Percentiles rank a stretch among this genome's conserved stretches.
These are phyloP conservation scores for Asclepias syriaca DNA, from an alignment of 257 asterid species.

Conservation along the genomic window DNA sequence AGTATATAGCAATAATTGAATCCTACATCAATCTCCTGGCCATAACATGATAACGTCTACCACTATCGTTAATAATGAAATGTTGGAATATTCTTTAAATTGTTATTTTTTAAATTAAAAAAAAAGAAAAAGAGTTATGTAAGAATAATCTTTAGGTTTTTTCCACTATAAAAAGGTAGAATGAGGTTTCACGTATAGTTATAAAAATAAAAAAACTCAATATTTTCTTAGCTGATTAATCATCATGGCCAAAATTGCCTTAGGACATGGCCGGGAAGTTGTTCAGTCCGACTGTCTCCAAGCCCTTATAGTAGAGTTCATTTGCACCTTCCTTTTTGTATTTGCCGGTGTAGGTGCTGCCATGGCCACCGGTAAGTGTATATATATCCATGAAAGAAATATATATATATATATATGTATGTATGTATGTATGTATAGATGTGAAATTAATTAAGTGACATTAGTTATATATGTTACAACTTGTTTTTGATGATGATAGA, in stretches of 20 bases:
- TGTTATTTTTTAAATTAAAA: too few relatives aligned
- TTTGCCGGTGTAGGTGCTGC: slow-evolving; percentile 90
- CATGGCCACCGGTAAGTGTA: slow-evolving; percentile 71
- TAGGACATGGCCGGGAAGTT: slow-evolving; percentile 64
- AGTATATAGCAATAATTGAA: not conserved
- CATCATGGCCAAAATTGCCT: slow-evolving; percentile 64
- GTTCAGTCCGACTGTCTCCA: slow-evolving; percentile 60
- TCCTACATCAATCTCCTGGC: slow-evolving; percentile 6
- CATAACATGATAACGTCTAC: slow-evolving; percentile 2
- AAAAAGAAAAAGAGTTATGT: too few relatives aligned
- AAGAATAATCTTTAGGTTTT: too few relatives aligned
- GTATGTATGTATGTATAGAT: too few relatives aligned
- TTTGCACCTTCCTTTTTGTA: slow-evolving; percentile 73
- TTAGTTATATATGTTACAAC: not conserved
- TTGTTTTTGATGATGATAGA: slow-evolving; percentile 24
- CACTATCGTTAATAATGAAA: not conserved
- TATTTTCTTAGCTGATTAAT: not conserved
- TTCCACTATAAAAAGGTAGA: not conserved
- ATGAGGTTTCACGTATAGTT: not conserved
- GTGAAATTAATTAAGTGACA: not conserved
- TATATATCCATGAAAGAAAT: too few relatives aligned
- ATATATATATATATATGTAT: too few relatives aligned
- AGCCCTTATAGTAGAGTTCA: slow-evolving; percentile 81
- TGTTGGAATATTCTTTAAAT: not conserved
- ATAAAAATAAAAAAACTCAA: not conserved